A percentile compares a stretch with the other conserved stretches of the same genome.
phyloP scores from a whole-genome alignment of 768 basidiomycete genomes.

The Boletus edulis region DNA sequence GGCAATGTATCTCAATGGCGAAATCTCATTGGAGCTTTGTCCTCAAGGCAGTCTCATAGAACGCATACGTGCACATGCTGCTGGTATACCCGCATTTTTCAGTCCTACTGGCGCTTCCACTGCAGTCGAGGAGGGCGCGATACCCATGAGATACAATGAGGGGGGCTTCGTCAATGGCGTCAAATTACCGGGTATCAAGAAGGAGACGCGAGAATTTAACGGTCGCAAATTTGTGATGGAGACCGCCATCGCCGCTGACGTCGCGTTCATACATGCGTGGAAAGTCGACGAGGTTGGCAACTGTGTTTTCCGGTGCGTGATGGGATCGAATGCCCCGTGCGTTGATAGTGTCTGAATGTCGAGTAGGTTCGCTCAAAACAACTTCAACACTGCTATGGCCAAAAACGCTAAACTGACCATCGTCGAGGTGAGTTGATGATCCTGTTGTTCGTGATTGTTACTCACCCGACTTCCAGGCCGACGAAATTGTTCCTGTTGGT shows the following conservation, averaged over 20 bases:
- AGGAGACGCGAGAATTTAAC: conserved; percentile 73
- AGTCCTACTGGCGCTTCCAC: conserved; percentile 89
- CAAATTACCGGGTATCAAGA: conserved; percentile 67
- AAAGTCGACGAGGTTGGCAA: conserved; percentile 92
- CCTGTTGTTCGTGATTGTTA: conserved; percentile 2
- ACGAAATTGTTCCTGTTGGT: conserved; percentile 84
- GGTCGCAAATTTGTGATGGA: conserved; percentile 85
- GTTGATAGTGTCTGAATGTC: background rate
- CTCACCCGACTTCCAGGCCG: conserved; percentile 51
- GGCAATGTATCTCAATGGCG: conserved; percentile 71
- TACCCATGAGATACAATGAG: conserved; percentile 75
- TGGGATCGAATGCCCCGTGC: background rate
- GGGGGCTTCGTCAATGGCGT: conserved; percentile 73
- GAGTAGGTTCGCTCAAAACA: conserved; percentile 77
- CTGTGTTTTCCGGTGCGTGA: conserved; percentile 74
- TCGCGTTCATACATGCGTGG: conserved; percentile 88
- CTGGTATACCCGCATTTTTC: conserved; percentile 92
- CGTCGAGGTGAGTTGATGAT: conserved; percentile 60
- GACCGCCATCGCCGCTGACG: conserved; percentile 72
- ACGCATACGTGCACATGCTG: conserved; percentile 83
- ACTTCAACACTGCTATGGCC: conserved; percentile 86
- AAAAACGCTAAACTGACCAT: conserved; percentile 88
- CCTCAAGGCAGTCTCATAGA: conserved; percentile 92
- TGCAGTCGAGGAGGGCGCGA: conserved; percentile 74
- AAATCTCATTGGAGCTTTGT: conserved; percentile 83